These are phyloP conservation scores for Psilocybe mexicana DNA, from an alignment of 1,284 basidiomycete genomes.

Conservation along the genomic window DNA sequence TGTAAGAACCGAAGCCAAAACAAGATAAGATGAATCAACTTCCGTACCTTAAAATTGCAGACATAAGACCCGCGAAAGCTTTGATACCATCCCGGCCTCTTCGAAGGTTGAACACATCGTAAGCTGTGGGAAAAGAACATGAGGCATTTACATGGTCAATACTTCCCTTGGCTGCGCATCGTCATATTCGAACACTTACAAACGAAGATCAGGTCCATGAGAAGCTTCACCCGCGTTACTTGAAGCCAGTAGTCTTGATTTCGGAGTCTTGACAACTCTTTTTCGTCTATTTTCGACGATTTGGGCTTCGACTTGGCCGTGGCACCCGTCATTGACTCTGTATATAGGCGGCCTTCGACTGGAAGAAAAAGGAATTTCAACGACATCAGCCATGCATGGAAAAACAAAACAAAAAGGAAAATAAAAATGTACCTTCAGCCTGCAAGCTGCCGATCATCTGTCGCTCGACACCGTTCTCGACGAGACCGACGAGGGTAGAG, in stretches of 20 bases:
- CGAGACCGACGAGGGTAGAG: slow-evolving; percentile 71
- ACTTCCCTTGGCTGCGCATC: slow-evolving; percentile 3
- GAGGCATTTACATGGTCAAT: no score
- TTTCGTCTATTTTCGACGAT: slow-evolving; percentile 62
- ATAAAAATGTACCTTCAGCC: slow-evolving; percentile 51
- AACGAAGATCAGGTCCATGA: slow-evolving; percentile 82
- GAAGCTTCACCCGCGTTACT: slow-evolving; percentile 64
- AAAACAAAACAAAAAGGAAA: slow-evolving; percentile 2
- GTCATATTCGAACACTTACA: slow-evolving; percentile 51
- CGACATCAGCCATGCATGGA: slow-evolving; percentile 4
- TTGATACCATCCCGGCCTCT: slow-evolving; percentile 61
- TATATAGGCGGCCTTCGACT: slow-evolving; percentile 73
- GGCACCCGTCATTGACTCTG: slow-evolving; percentile 71
- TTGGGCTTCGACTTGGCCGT: slow-evolving; percentile 68
- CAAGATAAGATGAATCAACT: slow-evolving; percentile 2
- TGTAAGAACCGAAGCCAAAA: slow-evolving; percentile 10
- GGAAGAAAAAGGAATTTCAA: slow-evolving; percentile 1
- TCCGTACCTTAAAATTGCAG: slow-evolving; percentile 70
- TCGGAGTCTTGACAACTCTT: slow-evolving; percentile 65
- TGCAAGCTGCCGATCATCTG: slow-evolving; percentile 63
- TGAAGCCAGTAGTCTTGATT: slow-evolving; percentile 76
- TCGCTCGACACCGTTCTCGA: slow-evolving; percentile 78
- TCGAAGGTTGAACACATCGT: slow-evolving; percentile 52
- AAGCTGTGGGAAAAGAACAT: slow-evolving; percentile 31
- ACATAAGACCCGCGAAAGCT: slow-evolving; percentile 62